Conservation (phyloP, 371 early-diverging fungal genomes). For the Parasitella parasitica region DNA sequence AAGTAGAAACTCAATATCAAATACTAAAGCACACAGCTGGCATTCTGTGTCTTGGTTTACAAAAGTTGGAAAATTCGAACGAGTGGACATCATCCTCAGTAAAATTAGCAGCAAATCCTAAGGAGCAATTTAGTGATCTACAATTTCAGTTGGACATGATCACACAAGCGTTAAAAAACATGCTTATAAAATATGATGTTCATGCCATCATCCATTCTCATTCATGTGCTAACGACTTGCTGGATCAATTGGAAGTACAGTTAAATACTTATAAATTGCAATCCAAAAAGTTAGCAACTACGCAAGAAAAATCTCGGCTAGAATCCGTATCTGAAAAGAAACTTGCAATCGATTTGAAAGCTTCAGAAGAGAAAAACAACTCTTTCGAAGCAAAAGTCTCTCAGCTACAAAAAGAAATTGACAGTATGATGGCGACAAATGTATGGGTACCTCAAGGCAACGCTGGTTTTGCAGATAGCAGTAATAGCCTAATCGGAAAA, state of each 20-base stretch:
- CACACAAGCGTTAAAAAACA: slow-evolving; percentile 1
- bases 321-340: slow-evolving; percentile 31
- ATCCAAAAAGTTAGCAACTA: slow-evolving; percentile 14
- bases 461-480: slow-evolving; percentile 8
- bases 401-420: slow-evolving; percentile 6
- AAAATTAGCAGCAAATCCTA: neutral
- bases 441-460: neutral
- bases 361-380: slow-evolving; percentile 30
- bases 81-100: neutral
- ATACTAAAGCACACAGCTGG: slow-evolving; percentile 74
- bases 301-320: slow-evolving; percentile 21
- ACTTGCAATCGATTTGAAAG: slow-evolving; percentile 31
- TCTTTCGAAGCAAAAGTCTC: slow-evolving; percentile 13
- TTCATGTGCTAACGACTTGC: neutral
- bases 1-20: slow-evolving; percentile 63
- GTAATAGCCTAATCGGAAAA: neutral
- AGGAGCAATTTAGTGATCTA: neutral
- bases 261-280: slow-evolving; percentile 21
- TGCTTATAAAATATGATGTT: slow-evolving; percentile 8
- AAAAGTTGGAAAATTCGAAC: slow-evolving; percentile 33
- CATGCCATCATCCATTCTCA: neutral
- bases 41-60: slow-evolving; percentile 53
- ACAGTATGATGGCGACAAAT: neutral
- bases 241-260: slow-evolving; percentile 24
- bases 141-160: slow-evolving; percentile 8